Evolutionary conservation across 768 basidiomycete species (phyloP), one percentile per base, ranked within the genome.

Genomic region (Hericium erinaceus): DNA sequence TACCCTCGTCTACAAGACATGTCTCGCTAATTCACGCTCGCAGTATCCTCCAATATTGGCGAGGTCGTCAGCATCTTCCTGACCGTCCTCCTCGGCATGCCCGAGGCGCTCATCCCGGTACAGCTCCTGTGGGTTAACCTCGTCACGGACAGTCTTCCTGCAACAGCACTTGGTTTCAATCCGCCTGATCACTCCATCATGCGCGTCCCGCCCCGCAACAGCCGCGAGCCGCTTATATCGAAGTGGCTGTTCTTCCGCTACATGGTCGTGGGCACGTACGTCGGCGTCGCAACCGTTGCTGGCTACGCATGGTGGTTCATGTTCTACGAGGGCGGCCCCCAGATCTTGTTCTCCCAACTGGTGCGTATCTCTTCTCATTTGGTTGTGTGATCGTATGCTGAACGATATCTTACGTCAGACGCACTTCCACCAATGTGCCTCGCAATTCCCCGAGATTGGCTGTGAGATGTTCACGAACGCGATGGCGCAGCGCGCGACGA

Each of bases 221-320:
- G 87, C 65, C 86, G 82, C 44, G 95, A 98, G 68, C 93, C 95
- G 1, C 81, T 99, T 24, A 82, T 99, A 48, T 86, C 89, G 57
- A 83, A 79, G 64, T 98, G 95, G 95, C 70, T 99, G 33, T 98
- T 98, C 77, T 85, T 98, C 79, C 82, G 95, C 53, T 99, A 98
- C 73, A 75, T 98, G 78, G 80, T 98, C 55, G 82, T 99, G 58
- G 95, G 95, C 11, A 79, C 81, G 53, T 99, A 98, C 66, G 95
- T 99, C 55, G 95, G 95, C 33, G 82, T 83, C 56, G 95, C 93
- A 4, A 98, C 95, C 24, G 95, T 99, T 24, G 92, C 89, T 64
- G 95, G 95, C 51, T 99, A 99, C 67, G 95, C 93, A 0, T 99
- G 95, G 95, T 98, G 95, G 95, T 99, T 99, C 75, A 76, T 95